Base-by-base conservation (phyloP, 192 early-diverging fungal species). In the Coemansia sp. region DNA sequence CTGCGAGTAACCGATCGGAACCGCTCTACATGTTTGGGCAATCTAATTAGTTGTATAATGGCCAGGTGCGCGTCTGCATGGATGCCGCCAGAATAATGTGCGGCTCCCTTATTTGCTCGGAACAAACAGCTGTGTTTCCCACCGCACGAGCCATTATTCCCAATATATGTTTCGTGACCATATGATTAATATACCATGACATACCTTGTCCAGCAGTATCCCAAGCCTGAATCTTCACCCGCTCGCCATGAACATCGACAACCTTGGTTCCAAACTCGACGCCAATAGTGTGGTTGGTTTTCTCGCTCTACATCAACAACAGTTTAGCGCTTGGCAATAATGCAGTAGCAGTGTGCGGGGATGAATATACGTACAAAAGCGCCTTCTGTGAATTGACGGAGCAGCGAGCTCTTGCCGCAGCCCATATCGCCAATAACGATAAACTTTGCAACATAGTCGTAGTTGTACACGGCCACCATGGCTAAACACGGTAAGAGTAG, bases 181-280 rank as follows among this genome's bases (percentile, higher is more conserved):
- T 28, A 20, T 47, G 50, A 59, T 34, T 15, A 34, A 15, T 28
- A 31, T 53, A 25, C 40, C 26, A 36, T 12, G 48, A 10, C 26
- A 60, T 73, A 74, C 77, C 77, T 66, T 91, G 90, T 17, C 90
- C 90, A 20, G 90, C 90, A 20, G 88, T 91, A 48, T 90, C 89
- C 87, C 87, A 88, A 20, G 87, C 86, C 70, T 91, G 90, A 14
- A 88, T 72, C 60, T 90, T 89, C 53, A 89, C 82, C 28, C 79
- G 77, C 36, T 91, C 87, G 54, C 85, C 83, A 42, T 77, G 87
- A 20, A 88, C 85, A 17, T 85, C 81, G 31, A 91, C 81, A 49
- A 90, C 83, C 64, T 85, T 84, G 57, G 87, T 89, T 20, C 90
- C 88, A 67, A 91, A 91, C 65, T 91, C 90, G 62, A 91, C 89